Evolutionary conservation across 305 asterid species (phyloP).

Genomic region (Petunia hybrid): DNA sequence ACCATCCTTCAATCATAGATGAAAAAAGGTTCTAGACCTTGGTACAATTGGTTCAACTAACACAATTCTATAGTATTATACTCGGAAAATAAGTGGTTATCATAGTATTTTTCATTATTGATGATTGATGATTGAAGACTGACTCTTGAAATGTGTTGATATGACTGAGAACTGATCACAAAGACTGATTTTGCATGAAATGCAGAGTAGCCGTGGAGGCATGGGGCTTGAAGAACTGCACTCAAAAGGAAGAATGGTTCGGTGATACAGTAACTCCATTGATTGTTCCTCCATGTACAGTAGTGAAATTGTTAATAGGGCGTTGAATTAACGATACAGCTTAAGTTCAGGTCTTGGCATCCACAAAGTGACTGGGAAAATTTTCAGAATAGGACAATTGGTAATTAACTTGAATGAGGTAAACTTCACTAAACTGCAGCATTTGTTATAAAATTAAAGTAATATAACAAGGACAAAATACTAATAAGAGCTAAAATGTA

Average conservation of each 20-base stretch:
- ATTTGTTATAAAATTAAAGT: background rate
- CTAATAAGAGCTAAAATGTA: too few relatives aligned
- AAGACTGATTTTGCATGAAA: background rate
- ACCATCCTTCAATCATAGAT: too few relatives aligned
- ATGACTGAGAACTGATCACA: background rate
- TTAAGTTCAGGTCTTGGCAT: slow-evolving; percentile 94
- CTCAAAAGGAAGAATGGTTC: slow-evolving; percentile 95
- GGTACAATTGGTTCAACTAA: too few relatives aligned
- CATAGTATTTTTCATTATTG: background rate
- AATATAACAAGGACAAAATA: too few relatives aligned
- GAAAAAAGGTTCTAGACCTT: too few relatives aligned
- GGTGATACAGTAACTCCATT: slow-evolving; percentile 97
- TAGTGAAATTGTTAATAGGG: slow-evolving; percentile 74
- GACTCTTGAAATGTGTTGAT: background rate
- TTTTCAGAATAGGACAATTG: slow-evolving; percentile 98
- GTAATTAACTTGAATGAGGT: slow-evolving; percentile 62
- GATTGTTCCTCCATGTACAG: slow-evolving; percentile 78
- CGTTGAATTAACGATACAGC: slow-evolving; percentile 89
- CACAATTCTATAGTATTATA: background rate
- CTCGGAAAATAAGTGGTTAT: background rate
- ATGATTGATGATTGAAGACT: background rate
- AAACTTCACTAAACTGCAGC: background rate
- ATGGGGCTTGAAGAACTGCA: slow-evolving; percentile 99
- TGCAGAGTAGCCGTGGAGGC: slow-evolving; percentile 95
- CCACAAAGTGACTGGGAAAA: slow-evolving; percentile 95